phyloP scores from a whole-genome alignment of 345 rosid species.

The Pugionium cornutum region DNA sequence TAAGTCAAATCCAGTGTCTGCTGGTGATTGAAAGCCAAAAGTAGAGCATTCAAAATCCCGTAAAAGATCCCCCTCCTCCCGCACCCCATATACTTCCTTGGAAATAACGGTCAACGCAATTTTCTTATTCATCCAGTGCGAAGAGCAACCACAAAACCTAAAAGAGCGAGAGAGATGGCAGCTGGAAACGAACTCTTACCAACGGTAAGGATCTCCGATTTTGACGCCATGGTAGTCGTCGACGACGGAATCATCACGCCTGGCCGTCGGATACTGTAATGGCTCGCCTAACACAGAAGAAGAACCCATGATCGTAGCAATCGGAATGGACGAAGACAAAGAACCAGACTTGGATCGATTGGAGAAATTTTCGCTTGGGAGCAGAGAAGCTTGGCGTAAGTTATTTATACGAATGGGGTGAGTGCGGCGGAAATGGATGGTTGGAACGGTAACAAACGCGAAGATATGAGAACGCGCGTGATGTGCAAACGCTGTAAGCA shows the following conservation, averaged over 20 bases:
- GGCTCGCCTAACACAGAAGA: conserved; percentile 41
- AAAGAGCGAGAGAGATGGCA: neutral
- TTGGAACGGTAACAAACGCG: too few relatives aligned
- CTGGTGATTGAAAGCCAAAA: neutral
- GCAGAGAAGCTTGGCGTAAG: too few relatives aligned
- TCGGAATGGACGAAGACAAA: too few relatives aligned
- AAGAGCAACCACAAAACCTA: neutral
- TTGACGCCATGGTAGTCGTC: conserved; percentile 85
- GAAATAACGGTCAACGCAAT: too few relatives aligned
- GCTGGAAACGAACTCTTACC: conserved; percentile 47
- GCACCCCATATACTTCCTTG: too few relatives aligned
- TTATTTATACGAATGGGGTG: too few relatives aligned
- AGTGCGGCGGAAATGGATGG: too few relatives aligned
- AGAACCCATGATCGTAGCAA: conserved; percentile 56
- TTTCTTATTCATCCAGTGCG: too few relatives aligned
- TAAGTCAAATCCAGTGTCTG: conserved; percentile 22
- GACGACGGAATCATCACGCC: conserved; percentile 73
- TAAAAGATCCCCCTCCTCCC: too few relatives aligned
- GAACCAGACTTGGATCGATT: conserved; percentile 11
- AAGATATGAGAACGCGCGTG: too few relatives aligned
- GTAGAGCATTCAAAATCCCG: neutral
- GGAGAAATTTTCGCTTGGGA: too few relatives aligned
- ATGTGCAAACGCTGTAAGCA: too few relatives aligned
- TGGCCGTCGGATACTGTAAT: conserved; percentile 57
- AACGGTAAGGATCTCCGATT: conserved; percentile 78